Conservation (phyloP, 805 yeast species). For the Cyberlindnera veronae region DNA sequence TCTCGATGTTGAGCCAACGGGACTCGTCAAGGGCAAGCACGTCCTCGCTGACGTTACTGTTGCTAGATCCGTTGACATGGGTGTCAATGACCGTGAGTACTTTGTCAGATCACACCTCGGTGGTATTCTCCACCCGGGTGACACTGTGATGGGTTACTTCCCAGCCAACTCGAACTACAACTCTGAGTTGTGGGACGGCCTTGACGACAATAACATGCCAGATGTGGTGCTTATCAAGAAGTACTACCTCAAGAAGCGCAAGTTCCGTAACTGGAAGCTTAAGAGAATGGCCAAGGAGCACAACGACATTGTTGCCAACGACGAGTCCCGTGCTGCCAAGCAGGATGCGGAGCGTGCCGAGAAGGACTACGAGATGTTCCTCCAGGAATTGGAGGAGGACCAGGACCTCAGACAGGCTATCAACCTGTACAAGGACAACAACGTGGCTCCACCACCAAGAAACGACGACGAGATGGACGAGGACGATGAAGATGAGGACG, state of each 20-base stretch:
- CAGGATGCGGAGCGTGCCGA: conserved; percentile 91
- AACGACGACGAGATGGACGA: conserved; percentile 58
- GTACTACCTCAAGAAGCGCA: conserved; percentile 76
- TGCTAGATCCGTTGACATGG: conserved; percentile 86
- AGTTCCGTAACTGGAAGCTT: conserved; percentile 83
- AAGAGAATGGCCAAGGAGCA: conserved; percentile 98
- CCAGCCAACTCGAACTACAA: conserved; percentile 84
- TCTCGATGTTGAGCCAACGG: conserved; percentile 91
- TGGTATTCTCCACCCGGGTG: conserved; percentile 94
- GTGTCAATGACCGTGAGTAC: conserved; percentile 76
- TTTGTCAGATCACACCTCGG: conserved; percentile 91
- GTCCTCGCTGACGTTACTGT: conserved; percentile 88
- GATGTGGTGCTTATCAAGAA: conserved; percentile 90
- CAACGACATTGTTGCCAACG: conserved; percentile 77
- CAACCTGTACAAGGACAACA: conserved; percentile 75
- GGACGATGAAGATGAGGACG: conserved; percentile 69
- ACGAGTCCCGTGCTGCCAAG: conserved; percentile 68
- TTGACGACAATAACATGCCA: conserved; percentile 60
- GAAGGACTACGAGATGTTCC: conserved; percentile 90
- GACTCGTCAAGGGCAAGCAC: conserved; percentile 68
- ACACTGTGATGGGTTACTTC: conserved; percentile 89
- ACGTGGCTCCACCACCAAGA: conserved; percentile 34
- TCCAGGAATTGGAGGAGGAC: conserved; percentile 97
- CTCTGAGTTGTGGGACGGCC: conserved; percentile 76
- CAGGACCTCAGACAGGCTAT: conserved; percentile 87